These are phyloP conservation scores for Panellus pusillus DNA, from an alignment of 768 basidiomycete species.

Conservation along the genomic window DNA sequence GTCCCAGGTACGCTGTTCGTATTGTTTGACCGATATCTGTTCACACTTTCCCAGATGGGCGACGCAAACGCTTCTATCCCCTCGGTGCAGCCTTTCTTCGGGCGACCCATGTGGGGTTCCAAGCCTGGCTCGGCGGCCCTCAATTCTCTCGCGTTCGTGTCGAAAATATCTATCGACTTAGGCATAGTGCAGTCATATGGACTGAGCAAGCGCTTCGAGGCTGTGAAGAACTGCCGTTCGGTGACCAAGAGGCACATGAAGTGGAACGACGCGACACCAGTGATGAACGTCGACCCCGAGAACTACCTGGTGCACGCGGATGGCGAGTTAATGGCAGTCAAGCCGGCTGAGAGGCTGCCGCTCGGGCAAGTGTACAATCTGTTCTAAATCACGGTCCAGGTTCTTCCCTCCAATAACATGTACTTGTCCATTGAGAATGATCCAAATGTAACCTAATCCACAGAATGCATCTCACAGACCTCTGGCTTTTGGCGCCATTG, in stretches of 20 bases:
- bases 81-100: slow-evolving; percentile 85
- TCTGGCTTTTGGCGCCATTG: too few relatives aligned
- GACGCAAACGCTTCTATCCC: slow-evolving; percentile 97
- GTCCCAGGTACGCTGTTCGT: slow-evolving; percentile 64
- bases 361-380: slow-evolving; percentile 76
- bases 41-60: slow-evolving; percentile 66
- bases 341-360: slow-evolving; percentile 68
- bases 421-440: neutral
- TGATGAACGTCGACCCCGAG: slow-evolving; percentile 91
- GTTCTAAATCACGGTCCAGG: slow-evolving; percentile 47
- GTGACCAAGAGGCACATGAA: slow-evolving; percentile 92
- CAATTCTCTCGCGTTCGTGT: slow-evolving; percentile 88
- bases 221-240: slow-evolving; percentile 73
- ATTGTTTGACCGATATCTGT: neutral
- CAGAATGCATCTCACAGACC: too few relatives aligned
- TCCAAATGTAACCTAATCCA: neutral
- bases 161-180: slow-evolving; percentile 57
- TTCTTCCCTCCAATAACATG: neutral
- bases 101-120: slow-evolving; percentile 93
- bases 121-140: slow-evolving; percentile 75
- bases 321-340: slow-evolving; percentile 73
- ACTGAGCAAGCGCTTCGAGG: slow-evolving; percentile 68
- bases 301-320: slow-evolving; percentile 85
- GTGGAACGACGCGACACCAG: slow-evolving; percentile 80
- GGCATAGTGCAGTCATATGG: slow-evolving; percentile 59